Evolutionary conservation across 345 rosid genomes (phyloP), one percentile per base, ranked within the genome.

Genomic region (Ceriops zippeliana): DNA sequence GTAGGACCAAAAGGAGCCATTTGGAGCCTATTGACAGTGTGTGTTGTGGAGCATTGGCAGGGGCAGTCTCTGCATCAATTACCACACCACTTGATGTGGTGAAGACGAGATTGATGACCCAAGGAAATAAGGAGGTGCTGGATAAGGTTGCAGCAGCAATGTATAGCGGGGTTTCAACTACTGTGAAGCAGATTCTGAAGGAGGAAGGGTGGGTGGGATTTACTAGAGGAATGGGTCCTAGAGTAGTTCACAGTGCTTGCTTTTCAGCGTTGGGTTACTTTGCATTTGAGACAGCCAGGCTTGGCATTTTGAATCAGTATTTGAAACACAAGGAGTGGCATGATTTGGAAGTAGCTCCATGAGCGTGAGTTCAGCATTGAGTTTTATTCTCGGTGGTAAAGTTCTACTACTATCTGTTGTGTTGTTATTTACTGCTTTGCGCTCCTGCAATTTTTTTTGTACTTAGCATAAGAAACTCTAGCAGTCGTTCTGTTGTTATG

Each of bases 151-250:
- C 87, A n/a, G 89, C 89, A 5, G 92, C 73, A 27, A 72, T 88
- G 90, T 84, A 85, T 61, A 26, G 62, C 0, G 98, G 98, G 49
- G 86, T 93, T 73, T 20, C 78, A 3, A 73, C 79, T 1, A 87
- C 90, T 0, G 91, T 88, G 76, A 89, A 61, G 70, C 97, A 88
- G 87, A 91, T 89, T 38, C 62, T 91, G 71, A 88, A 72, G 84
- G 97, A 93, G 79, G 98, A 93, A 79, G 98, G 98, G 2, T 83
- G 89, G 87, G 81, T 89, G 5, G 98, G 96, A 52, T 88, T 93
- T 70, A 88, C 86, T 0, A 80, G 96, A 0, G 97, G 96, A 42
- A 83, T 91, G 86, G 96, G 91, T 9, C 96, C 97, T 8, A 77
- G 96, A 66, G 96, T 93, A 66, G 76, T 93, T 74, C 98, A 93